Evolutionary conservation across 2,329 filamentous ascomycete genomes (phyloP).

Genomic region (Aspergillus aculeatinus): DNA sequence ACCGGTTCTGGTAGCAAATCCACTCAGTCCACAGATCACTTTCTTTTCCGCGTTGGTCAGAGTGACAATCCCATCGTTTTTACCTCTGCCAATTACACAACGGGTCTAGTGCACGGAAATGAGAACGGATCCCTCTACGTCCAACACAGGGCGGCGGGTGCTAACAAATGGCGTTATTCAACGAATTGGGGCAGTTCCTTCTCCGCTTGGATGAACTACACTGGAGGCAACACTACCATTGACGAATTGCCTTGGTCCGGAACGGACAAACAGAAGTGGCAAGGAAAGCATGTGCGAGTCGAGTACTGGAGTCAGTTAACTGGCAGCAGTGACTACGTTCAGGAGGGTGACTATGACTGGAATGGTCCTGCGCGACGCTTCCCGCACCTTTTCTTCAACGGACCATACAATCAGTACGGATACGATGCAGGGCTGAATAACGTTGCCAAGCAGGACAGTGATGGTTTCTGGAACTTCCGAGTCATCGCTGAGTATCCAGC

Average conservation of each 20-base stretch:
- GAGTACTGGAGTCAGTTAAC: slow-evolving; percentile 63
- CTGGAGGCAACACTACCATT: slow-evolving; percentile 52
- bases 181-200: slow-evolving; percentile 61
- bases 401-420: slow-evolving; percentile 63
- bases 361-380: slow-evolving; percentile 50
- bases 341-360: slow-evolving; percentile 57
- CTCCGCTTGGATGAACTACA: slow-evolving; percentile 59
- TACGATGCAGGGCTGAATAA: slow-evolving; percentile 61
- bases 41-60: slow-evolving; percentile 61
- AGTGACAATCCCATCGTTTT: slow-evolving; percentile 61
- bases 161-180: slow-evolving; percentile 62
- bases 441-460: slow-evolving; percentile 49
- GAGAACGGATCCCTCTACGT: slow-evolving; percentile 49
- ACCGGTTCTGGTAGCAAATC: slow-evolving; percentile 44
- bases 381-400: slow-evolving; percentile 63
- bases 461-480: slow-evolving; percentile 58
- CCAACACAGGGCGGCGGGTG: slow-evolving; percentile 61
- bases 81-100: slow-evolving; percentile 60
- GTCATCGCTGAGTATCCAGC: slow-evolving; percentile 66
- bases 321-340: slow-evolving; percentile 60
- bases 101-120: slow-evolving; percentile 50
- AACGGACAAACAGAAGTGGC: slow-evolving; percentile 58
- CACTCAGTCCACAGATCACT: slow-evolving; percentile 59
- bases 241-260: slow-evolving; percentile 56
- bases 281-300: slow-evolving; percentile 61